These are phyloP conservation scores for Radiomyces spectabilis DNA, from an alignment of 192 early-diverging fungal genomes.

Conservation along the genomic window DNA sequence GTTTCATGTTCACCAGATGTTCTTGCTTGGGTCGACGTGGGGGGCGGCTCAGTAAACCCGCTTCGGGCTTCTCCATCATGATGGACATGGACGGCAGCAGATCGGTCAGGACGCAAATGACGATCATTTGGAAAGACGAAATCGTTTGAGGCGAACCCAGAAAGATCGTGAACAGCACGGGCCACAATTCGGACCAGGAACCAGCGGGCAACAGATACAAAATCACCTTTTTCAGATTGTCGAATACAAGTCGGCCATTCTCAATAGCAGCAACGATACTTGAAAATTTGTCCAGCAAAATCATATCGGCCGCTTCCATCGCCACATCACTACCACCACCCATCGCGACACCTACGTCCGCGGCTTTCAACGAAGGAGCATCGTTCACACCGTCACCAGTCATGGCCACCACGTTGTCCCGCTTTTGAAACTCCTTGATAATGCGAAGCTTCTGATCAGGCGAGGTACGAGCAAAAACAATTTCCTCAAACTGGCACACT, in stretches of 20 bases:
- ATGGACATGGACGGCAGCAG: constrained; percentile 57
- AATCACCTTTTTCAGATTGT: constrained; percentile 86
- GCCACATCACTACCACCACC: constrained; percentile 95
- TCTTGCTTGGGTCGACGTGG: constrained; percentile 70
- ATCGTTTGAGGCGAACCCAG: constrained; percentile 75
- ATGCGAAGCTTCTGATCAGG: constrained; percentile 81
- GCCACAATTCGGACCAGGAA: constrained; percentile 66
- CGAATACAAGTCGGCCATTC: constrained; percentile 75
- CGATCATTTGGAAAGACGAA: constrained; percentile 75
- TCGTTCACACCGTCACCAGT: constrained; percentile 92
- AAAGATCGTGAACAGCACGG: constrained; percentile 71
- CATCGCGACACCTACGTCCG: constrained; percentile 98
- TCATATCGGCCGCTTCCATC: constrained; percentile 63
- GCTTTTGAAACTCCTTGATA: constrained; percentile 58
- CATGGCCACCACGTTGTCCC: constrained; percentile 66
- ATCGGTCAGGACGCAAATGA: constrained; percentile 61
- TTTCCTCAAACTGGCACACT: constrained; percentile 58
- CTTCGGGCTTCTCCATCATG: constrained; percentile 72
- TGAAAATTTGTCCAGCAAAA: constrained; percentile 58
- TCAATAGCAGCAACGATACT: constrained; percentile 68
- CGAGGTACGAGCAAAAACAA: constrained; percentile 84
- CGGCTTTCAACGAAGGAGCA: constrained; percentile 80
- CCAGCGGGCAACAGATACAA: constrained; percentile 76
- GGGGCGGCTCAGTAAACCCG: constrained; percentile 56
- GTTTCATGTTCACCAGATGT: constrained; percentile 52